Conservation (phyloP, 495 filamentous ascomycete species). For the Tuber umbilicatum region DNA sequence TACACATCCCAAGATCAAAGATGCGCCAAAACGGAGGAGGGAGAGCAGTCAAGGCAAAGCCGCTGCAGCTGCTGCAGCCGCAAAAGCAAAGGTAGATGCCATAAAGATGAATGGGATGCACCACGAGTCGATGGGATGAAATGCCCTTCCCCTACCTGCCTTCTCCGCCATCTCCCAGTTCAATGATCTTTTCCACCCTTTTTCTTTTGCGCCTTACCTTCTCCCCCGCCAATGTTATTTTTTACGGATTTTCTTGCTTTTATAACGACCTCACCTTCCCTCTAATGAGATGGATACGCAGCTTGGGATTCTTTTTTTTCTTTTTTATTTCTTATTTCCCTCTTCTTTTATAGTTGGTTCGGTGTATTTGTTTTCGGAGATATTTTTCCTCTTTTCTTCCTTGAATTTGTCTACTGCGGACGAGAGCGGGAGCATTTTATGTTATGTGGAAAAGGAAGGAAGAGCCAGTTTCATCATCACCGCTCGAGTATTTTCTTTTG, state of each 20-base stretch:
- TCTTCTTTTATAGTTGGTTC: background rate
- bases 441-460: background rate
- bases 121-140: slow-evolving; percentile 1
- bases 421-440: background rate
- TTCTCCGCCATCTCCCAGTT: slow-evolving; percentile 12
- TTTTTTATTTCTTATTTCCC: slow-evolving; percentile 15
- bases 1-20: slow-evolving; percentile 66
- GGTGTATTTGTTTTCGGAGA: slow-evolving; percentile 14
- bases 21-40: slow-evolving; percentile 62
- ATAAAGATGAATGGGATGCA: slow-evolving; percentile 14
- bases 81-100: slow-evolving; percentile 33
- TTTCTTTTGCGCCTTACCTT: background rate
- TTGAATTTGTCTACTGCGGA: slow-evolving; percentile 8
- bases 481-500: background rate
- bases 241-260: slow-evolving; percentile 27
- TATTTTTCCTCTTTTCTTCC: slow-evolving; percentile 23
- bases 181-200: slow-evolving; percentile 5
- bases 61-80: slow-evolving; percentile 40
- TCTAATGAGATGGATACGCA: slow-evolving; percentile 48
- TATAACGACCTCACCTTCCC: slow-evolving; percentile 41
- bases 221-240: background rate
- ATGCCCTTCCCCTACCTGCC: background rate
- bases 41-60: slow-evolving; percentile 54
- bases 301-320: slow-evolving; percentile 11
- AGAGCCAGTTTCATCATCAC: background rate